These are phyloP conservation scores for Ophiostoma sp. DNA, from an alignment of 2,329 filamentous ascomycete genomes.

Conservation along the genomic window DNA sequence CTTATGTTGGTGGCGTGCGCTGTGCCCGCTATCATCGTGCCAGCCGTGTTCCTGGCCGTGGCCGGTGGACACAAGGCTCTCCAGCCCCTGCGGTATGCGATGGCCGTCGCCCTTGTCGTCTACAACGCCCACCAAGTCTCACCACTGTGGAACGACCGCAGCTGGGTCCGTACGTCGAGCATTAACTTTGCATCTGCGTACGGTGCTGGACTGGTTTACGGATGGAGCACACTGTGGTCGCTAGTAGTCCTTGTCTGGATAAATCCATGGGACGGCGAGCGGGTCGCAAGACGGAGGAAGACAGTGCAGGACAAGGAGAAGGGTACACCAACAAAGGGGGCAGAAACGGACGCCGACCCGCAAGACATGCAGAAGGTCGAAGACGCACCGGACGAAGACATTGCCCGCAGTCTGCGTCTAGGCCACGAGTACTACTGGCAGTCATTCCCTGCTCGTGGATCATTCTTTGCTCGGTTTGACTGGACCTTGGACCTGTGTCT, in stretches of 20 bases:
- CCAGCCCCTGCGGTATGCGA: slow-evolving; percentile 46
- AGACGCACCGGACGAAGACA: slow-evolving; percentile 33
- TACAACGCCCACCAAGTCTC: slow-evolving; percentile 46
- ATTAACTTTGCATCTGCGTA: slow-evolving; percentile 54
- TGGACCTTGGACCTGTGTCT: slow-evolving; percentile 59
- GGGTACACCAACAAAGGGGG: neutral
- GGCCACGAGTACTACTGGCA: slow-evolving; percentile 60
- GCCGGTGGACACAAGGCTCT: slow-evolving; percentile 43
- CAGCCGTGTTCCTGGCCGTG: slow-evolving; percentile 56
- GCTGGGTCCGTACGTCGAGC: slow-evolving; percentile 44
- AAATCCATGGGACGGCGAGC: slow-evolving; percentile 54
- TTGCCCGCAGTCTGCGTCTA: slow-evolving; percentile 35
- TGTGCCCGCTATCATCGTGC: slow-evolving; percentile 50
- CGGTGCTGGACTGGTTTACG: slow-evolving; percentile 49
- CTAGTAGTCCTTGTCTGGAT: slow-evolving; percentile 55
- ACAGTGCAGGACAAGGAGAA: neutral
- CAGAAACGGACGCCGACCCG: neutral
- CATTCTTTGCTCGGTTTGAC: slow-evolving; percentile 51
- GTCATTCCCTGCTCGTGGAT: slow-evolving; percentile 52
- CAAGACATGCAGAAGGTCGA: neutral
- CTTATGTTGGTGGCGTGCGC: slow-evolving; percentile 56
- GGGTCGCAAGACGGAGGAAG: slow-evolving; percentile 41
- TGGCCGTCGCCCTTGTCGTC: slow-evolving; percentile 46
- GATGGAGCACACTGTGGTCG: slow-evolving; percentile 54
- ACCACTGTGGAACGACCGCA: neutral